Base-by-base conservation (phyloP, 2,329 filamentous ascomycete species). In the Fusarium pilosicola region DNA sequence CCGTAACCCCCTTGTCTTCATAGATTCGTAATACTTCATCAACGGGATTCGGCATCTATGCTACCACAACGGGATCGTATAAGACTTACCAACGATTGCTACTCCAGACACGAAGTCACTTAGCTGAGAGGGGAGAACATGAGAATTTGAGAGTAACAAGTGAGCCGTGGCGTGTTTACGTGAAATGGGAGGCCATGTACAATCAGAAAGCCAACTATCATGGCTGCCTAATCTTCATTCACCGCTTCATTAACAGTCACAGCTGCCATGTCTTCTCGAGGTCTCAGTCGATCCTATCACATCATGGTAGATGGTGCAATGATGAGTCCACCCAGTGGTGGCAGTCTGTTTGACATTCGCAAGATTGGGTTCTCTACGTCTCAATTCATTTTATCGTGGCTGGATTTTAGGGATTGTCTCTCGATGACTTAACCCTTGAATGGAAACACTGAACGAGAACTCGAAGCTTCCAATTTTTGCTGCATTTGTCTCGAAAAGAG, bases 211-310 rank as follows among this genome's bases (percentile, higher is more conserved):
- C 32, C 28, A 32, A 32, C 30, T 34, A 32, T 24, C 20, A 18
- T 24, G 22, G 6, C 17, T 17, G 13, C 20, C 52, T 70, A 65
- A 45, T 42, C 36, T 56, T 46, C 26, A 42, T 65, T 70, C 65
- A 70, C 65, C 67, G 67, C 65, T 58, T 52, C 51, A 17, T 42
- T 52, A 46, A 34, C 24, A 69, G 54, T 22, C 11, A 41, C 41
- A 30, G 26, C 15, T 34, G 42, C 22, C 32, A 49, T 26, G 30
- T 14, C 17, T 32, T 28, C 42, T 39, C 13, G 24, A 44, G 30
- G 28, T 38, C 39, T 42, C 26, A 14, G 49, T 51, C 38, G 52
- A 69, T 63, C 54, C 24, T 54, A 30, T 58, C 18, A 11, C 59
- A 30, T 52, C 32, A 39, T 39, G 14, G 42, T 20, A 22, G 28